Evolutionary conservation across 1,139 yeast genomes (phyloP), one percentile per base, ranked within the genome.

Genomic region (Zygotorulaspora mrakii): DNA sequence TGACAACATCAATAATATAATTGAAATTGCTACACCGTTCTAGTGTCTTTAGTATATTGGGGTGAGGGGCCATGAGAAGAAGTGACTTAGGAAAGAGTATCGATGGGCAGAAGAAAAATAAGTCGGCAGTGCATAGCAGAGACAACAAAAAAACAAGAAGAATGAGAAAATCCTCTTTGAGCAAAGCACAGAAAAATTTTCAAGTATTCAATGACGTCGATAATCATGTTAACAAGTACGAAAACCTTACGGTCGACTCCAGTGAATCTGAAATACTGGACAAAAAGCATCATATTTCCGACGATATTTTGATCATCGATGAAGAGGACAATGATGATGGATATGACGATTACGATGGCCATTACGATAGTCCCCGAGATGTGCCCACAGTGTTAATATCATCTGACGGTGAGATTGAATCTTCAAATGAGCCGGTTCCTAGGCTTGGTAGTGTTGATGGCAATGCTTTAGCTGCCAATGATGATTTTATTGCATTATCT

Each of bases 401-500:
- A 17, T 18, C 34, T 9, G 40, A 35, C 8, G 46, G 41, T 37
- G 16, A 41, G 31, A 14, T 31, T 17, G 48, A 39, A 17, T 38
- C 33, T 13, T 24, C 26, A n/a, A 35, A 40, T 8, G 38, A 39
- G 18, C 32, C 39, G 23, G 32, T 36, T 16, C 42, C 43, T 21
- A 33, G 34, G 10, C 33, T 29, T 10, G 30, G 36, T 13, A 20
- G 27, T 11, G 17, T 31, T 4, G 30, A 37, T 5, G 65, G 64
- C 25, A 71, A 69, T 41, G 69, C 66, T 21, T 50, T 64, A 9
- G 73, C 69, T 12, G 57, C 57, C 20, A 66, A 64, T 25, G 66
- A 62, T n/a, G 73, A 67, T 39, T 67, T 61, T 37, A 65, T 67
- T 31, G 64, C 66, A 22, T 56, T 67, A 37, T 66, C 63, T 21